Base-by-base conservation (phyloP, 306 rosid species). In the Sophora flavescens region DNA sequence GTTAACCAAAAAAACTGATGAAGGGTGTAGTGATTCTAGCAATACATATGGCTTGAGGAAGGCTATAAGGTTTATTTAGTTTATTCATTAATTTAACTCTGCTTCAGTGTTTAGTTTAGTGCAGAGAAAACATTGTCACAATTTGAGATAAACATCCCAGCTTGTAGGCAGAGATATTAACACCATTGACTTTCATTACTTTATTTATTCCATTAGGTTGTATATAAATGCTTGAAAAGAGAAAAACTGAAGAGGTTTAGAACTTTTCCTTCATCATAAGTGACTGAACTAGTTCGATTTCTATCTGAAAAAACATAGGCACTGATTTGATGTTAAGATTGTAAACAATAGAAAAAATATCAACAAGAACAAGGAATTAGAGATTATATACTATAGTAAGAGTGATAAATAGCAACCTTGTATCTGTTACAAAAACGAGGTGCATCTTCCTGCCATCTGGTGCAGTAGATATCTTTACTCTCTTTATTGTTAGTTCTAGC, bases 371-470 rank as follows among this genome's bases (percentile, higher is more conserved):
- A 41, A 6, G 15, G 10, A 14, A 39, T 8, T 32, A 64, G 28
- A 38, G 16, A 15, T 30, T 28, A 13, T 30, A 3, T 1, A 59
- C 64, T 11, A 10, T 53, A 28, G n/a, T 36, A 30, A 26, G 65
- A 30, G 3, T 60, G 16, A 60, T 2, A 60, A 60, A 57, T 36
- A 67, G 79, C 84, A 60, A 88, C 90, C 93, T 88, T 39, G 93
- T 61, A 64, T 88, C 93, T 14, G 93, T 84, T 13, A 88, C 52
- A 48, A 88, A 88, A 63, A 88, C n/a, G 80, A 88, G 90, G 84
- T 86, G 87, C 93, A 88, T 88, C 65, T 84, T 83, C 80, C 73
- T 82, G 70, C 87, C 87, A 78, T 88, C 90, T 0, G 93, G 93
- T 58, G 93, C 54, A 22, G 87, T 86, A 48, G 88, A 84, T 63